A percentile compares a stretch with the other conserved stretches of the same genome.
These are phyloP conservation scores for Saururus chinensis DNA, from an alignment of 164 flowering plant species.

Conservation along the genomic window DNA sequence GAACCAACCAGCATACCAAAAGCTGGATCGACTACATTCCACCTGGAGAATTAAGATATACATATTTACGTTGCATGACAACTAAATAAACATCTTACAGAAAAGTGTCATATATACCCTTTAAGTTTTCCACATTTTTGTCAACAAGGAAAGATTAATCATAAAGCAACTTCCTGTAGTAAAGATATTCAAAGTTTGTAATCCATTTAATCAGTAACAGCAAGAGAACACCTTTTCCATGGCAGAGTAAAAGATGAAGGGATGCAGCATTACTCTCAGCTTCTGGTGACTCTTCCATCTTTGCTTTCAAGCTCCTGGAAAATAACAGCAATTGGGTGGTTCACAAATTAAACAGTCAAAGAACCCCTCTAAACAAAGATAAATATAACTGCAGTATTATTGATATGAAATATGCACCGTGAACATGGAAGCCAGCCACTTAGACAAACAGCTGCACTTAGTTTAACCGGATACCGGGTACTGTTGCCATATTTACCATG, in stretches of 20 bases:
- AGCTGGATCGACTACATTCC: too few relatives aligned
- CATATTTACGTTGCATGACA: too few relatives aligned
- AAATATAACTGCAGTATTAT: not conserved
- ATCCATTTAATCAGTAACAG: not conserved
- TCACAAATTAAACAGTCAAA: not conserved
- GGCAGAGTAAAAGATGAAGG: constrained; percentile 74
- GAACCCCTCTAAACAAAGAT: not conserved
- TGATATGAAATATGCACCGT: constrained; percentile 34
- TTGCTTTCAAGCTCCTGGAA: constrained; percentile 60
- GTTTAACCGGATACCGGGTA: constrained; percentile 46
- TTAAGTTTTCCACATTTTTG: not conserved
- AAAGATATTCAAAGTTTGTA: not conserved
- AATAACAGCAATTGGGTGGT: not conserved
- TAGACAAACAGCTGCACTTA: constrained; percentile 72
- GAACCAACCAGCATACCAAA: too few relatives aligned
- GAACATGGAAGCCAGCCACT: constrained; percentile 98
- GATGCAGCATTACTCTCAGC: constrained; percentile 80
- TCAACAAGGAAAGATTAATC: not conserved
- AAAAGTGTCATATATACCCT: not conserved
- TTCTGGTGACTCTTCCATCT: constrained; percentile 69
- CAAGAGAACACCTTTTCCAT: constrained; percentile 56
- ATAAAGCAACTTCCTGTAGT: not conserved
- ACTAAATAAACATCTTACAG: not conserved
- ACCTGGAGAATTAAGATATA: not conserved
- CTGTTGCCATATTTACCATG: constrained; percentile 76